These are phyloP conservation scores for Candida andamanensis DNA, from an alignment of 805 yeast species.

Conservation along the genomic window DNA sequence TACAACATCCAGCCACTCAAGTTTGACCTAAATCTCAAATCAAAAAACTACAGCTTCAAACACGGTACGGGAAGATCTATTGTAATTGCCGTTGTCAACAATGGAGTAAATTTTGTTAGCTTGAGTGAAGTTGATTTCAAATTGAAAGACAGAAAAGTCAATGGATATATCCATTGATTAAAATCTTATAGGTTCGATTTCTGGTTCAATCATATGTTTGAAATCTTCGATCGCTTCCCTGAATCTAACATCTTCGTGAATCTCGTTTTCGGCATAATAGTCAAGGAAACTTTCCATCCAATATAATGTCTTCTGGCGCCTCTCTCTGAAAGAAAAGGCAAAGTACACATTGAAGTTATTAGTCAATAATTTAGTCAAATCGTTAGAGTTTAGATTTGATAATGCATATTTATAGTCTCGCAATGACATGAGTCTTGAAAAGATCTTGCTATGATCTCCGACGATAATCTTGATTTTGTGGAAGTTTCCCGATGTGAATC, in stretches of 20 bases:
- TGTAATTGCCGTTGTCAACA: constrained; percentile 66
- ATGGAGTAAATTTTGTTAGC: constrained; percentile 67
- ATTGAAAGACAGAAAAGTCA: constrained; percentile 7
- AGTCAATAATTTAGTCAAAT: constrained; percentile 1
- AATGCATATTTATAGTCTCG: not conserved
- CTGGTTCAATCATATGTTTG: not conserved
- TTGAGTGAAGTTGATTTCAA: constrained; percentile 49
- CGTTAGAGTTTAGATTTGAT: not conserved
- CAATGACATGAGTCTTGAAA: constrained; percentile 1
- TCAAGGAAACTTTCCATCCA: constrained; percentile 5
- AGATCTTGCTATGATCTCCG: constrained; percentile 7
- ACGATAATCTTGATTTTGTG: constrained; percentile 11
- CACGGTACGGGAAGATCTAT: constrained; percentile 48
- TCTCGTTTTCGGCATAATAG: constrained; percentile 3
- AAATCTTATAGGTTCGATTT: not conserved
- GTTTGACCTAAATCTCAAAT: constrained; percentile 12
- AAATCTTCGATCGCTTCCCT: constrained; percentile 2
- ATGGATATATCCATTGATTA: constrained; percentile 2
- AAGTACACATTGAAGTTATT: constrained; percentile 7
- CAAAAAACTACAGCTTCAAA: constrained; percentile 41
- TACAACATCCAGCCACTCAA: constrained; percentile 1
- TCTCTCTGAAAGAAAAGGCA: constrained; percentile 4
- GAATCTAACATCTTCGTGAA: constrained; percentile 3
- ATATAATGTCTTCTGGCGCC: not conserved
- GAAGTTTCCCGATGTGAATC: constrained; percentile 2